Conservation (phyloP, 2,329 filamentous ascomycete genomes). For the Teratosphaeria pseudoeucalypti region DNA sequence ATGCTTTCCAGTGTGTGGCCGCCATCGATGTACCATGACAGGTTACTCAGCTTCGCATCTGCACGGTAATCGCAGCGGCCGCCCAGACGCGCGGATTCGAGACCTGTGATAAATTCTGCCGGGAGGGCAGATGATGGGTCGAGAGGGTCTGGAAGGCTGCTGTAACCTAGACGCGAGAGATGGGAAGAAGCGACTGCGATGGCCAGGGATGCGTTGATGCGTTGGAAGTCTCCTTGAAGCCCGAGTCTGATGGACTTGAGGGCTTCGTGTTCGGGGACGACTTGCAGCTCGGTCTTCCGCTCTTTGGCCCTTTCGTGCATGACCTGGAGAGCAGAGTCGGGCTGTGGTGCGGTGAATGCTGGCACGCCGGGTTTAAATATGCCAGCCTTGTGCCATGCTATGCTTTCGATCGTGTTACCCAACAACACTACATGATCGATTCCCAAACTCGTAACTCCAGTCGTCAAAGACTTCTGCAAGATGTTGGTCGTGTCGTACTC, state of each 20-base stretch:
- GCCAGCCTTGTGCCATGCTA: conserved; percentile 87
- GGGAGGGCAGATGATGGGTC: conserved; percentile 41
- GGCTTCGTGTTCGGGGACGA: conserved; percentile 40
- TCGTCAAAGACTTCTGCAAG: conserved; percentile 56
- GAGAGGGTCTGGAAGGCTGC: conserved; percentile 30
- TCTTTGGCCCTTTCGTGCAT: conserved; percentile 46
- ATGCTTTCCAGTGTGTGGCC: conserved; percentile 83
- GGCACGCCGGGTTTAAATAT: conserved; percentile 62
- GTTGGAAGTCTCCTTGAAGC: conserved; percentile 52
- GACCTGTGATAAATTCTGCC: conserved; percentile 50
- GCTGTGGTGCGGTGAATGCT: conserved; percentile 54
- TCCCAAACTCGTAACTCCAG: conserved; percentile 68
- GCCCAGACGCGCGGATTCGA: conserved; percentile 57
- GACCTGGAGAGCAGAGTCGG: conserved; percentile 44
- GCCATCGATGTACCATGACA: conserved; percentile 75
- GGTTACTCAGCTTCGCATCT: conserved; percentile 36
- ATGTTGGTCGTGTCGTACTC: conserved; percentile 92
- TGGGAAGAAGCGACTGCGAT: conserved; percentile 51
- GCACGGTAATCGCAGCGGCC: conserved; percentile 66
- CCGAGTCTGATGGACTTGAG: conserved; percentile 43
- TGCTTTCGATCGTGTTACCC: conserved; percentile 66
- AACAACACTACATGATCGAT: conserved; percentile 79
- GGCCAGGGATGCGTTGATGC: conserved; percentile 51
- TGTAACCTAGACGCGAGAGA: conserved; percentile 36
- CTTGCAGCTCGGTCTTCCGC: conserved; percentile 36